Evolutionary conservation across 1,284 basidiomycete species (phyloP), one percentile per base, ranked within the genome.

Genomic region (Cystobasidiaceae sp.): DNA sequence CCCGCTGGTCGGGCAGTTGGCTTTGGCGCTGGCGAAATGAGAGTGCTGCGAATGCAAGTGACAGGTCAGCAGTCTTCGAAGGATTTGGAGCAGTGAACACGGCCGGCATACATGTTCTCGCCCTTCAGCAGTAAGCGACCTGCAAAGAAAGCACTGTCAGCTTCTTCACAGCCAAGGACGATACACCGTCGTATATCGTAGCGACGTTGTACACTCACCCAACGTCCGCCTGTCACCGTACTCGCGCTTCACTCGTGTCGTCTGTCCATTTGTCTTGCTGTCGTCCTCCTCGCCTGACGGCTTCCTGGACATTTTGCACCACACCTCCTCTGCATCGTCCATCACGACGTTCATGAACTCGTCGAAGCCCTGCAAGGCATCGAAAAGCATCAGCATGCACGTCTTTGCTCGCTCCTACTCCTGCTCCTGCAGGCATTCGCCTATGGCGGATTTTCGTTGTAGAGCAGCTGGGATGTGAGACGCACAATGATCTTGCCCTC

Each of bases 341-440:
- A 97, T 81, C 23, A 97, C 91, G 21, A 99, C 81, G 77, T 99
- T 99, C 96, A 99, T 99, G 79, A 98, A 99, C 78, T 99, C 96
- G 77, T 99, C 96, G 75, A 98, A 98, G 23, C 96, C 96, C 94
- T 96, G 77, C 69, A 46, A 44, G 45, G 34, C 34, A 30, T 64
- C 66, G 67, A 68, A 45, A 41, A 28, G 21, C 28, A 25, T 1
- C 4, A 27, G 4, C 54, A 44, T 28, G 21, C 25, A 46, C 23
- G 15, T 13, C 13, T 19, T 4, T 30, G 25, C 39, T 44, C 45
- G 9, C 11, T n/a, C n/a, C 11, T n/a, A 11, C 13, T 44, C 39
- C 41, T 30, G 54, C 51, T n/a, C 27, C 54, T 44, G 27, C 25
- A 30, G 60, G 60, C 41, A n/a, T 33, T 46, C 28, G 6, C 39